Base-by-base conservation (phyloP, 371 early-diverging fungal genomes). In the Zychaea mexicana region DNA sequence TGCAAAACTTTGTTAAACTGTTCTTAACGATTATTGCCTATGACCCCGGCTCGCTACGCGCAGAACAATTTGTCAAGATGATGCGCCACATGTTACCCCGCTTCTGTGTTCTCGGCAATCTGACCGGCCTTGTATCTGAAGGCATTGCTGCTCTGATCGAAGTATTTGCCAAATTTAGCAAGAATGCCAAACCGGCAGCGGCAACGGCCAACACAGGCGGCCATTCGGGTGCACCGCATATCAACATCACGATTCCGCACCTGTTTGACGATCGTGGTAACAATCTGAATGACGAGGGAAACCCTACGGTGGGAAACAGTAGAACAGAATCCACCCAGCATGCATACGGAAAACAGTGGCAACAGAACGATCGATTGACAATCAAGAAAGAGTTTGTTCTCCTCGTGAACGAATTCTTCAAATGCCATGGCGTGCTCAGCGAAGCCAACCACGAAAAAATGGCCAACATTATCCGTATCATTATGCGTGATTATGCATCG, bases 1-100 rank as follows among this genome's bases (percentile, higher is more conserved):
- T 88, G 15, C 78, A 74, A 2, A 81, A 85, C 31, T 84, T 86
- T 24, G 76, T 88, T 60, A 86, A 86, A 57, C 67, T 89, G 38
- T 87, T 88, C 30, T 67, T 89, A 24, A 85, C 90, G 0, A 82
- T 89, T 39, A 87, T 89, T 57, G 88, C 88, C 0, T 87, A 85
- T 57, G 90, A 89, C 67, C 81, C 87, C 2, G 84, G 86, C 2
- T 86, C 88, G 0, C 42, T 85, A 0, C 77, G 90, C 31, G 88
- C 90, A 0, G 88, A 89, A 55, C 90, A 89, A 59, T 88, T 89
- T 73, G 85, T 86, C 12, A 79, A 79, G 17, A 76, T 84, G 28
- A 67, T 87, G 27, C 71, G 73, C 28, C 69, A 77, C 17, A 42
- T 87, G 30, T 58, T 88, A 12, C 81, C 81, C 2, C 68, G 72